phyloP scores from a whole-genome alignment of 495 filamentous ascomycete species.

The Tetracladium setigerum region DNA sequence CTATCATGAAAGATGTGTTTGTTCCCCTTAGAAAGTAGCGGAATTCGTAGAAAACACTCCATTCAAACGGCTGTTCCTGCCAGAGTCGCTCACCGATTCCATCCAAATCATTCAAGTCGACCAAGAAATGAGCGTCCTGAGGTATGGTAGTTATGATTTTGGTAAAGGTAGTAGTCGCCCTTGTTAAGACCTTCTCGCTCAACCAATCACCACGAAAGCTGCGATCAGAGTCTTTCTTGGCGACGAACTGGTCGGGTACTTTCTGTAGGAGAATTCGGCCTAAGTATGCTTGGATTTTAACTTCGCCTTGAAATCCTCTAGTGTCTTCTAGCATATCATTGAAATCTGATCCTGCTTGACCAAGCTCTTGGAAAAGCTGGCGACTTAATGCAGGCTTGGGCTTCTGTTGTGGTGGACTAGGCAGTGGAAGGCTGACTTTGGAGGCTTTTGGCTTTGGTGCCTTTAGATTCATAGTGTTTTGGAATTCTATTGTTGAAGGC shows the following conservation, averaged over 20 bases:
- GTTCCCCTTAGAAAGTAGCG: constrained; percentile 26
- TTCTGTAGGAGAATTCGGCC: constrained; percentile 31
- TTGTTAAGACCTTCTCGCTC: too few relatives aligned
- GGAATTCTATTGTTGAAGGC: constrained; percentile 9
- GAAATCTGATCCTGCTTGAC: constrained; percentile 6
- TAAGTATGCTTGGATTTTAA: constrained; percentile 32
- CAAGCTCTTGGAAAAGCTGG: constrained; percentile 9
- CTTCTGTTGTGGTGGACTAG: background rate
- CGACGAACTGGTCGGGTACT: constrained; percentile 14
- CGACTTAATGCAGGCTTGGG: background rate
- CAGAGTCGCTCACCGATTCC: constrained; percentile 19
- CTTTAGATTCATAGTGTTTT: constrained; percentile 27
- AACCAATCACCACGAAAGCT: too few relatives aligned
- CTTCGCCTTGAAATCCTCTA: constrained; percentile 24
- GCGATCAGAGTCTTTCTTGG: background rate
- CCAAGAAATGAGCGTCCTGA: constrained; percentile 29
- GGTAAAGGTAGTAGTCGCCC: constrained; percentile 23
- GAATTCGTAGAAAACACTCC: constrained; percentile 41
- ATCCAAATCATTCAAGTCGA: constrained; percentile 16
- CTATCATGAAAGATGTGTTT: constrained; percentile 33
- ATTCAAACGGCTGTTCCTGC: constrained; percentile 7
- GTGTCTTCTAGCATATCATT: constrained; percentile 18
- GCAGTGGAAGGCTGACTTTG: constrained; percentile 5
- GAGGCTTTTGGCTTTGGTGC: constrained; percentile 10
- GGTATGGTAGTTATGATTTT: constrained; percentile 30